A percentile compares a stretch with the other conserved stretches of the same genome.
These are phyloP conservation scores for Phaeoacremonium minimum DNA, from an alignment of 2,329 filamentous ascomycete genomes.

Conservation along the genomic window DNA sequence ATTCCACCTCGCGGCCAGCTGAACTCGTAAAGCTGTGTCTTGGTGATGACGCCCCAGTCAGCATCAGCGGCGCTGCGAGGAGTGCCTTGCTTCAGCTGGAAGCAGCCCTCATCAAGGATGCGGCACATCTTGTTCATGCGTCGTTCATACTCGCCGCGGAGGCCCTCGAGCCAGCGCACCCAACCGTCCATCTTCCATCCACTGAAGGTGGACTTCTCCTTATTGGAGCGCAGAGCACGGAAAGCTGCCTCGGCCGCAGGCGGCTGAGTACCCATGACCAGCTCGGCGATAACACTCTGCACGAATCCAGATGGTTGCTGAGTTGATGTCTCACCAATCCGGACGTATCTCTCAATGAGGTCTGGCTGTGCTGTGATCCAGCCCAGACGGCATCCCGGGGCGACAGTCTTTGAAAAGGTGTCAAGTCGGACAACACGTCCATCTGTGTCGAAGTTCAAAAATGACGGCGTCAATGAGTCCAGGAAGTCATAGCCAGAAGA, in stretches of 20 bases:
- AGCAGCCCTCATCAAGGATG: constrained; percentile 65
- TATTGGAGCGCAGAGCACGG: constrained; percentile 36
- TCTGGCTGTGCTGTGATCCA: constrained; percentile 85
- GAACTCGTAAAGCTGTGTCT: constrained; percentile 71
- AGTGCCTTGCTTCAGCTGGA: constrained; percentile 60
- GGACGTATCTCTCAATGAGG: constrained; percentile 68
- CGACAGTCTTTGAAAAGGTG: constrained; percentile 91
- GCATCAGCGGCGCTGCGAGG: constrained; percentile 35
- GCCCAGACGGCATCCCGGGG: constrained; percentile 82
- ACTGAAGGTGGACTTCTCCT: constrained; percentile 40
- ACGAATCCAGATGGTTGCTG: constrained; percentile 88
- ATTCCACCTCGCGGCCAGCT: constrained; percentile 81
- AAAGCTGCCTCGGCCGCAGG: constrained; percentile 37
- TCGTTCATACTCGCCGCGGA: constrained; percentile 78
- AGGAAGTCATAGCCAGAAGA: constrained; percentile 70
- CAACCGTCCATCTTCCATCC: constrained; percentile 81
- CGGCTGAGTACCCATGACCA: constrained; percentile 68
- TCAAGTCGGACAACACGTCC: constrained; percentile 87
- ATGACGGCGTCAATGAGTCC: constrained; percentile 79
- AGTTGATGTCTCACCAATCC: constrained; percentile 73
- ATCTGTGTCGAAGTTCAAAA: constrained; percentile 74
- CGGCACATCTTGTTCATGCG: constrained; percentile 78
- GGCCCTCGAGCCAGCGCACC: constrained; percentile 85
- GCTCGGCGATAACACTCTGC: constrained; percentile 74
- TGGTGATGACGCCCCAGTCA: constrained; percentile 74